Conservation (phyloP, 1,284 basidiomycete genomes). For the Malassezia sympodialis region DNA sequence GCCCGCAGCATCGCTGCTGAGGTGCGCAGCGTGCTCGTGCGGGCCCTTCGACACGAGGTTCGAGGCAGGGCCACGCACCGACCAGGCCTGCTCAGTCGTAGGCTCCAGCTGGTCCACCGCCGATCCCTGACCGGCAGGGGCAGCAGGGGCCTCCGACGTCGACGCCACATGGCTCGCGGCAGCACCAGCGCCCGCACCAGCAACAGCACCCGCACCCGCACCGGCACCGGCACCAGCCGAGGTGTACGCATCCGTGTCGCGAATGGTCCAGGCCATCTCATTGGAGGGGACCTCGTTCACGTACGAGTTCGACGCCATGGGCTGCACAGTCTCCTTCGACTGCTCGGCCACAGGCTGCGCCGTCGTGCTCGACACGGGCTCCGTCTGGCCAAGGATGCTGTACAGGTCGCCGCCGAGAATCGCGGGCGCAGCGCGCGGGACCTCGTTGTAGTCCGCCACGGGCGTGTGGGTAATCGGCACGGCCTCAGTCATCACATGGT, state of each 20-base stretch:
- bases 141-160: background rate
- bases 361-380: background rate
- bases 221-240: background rate
- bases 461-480: slow-evolving; percentile 15
- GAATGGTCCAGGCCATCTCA: background rate
- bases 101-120: background rate
- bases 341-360: background rate
- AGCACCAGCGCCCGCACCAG: too few species aligned
- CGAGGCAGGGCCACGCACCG: slow-evolving; percentile 31
- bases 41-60: background rate
- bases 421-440: slow-evolving; percentile 5
- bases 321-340: background rate
- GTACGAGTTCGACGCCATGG: too few species aligned
- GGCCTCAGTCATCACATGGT: slow-evolving; percentile 15
- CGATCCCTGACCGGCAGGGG: background rate
- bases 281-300: background rate
- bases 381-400: background rate
- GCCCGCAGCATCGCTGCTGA: background rate
- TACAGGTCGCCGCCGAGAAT: slow-evolving; percentile 10
- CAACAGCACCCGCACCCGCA: too few species aligned
- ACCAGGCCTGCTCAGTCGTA: slow-evolving; percentile 22
- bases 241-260: background rate
- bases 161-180: background rate
- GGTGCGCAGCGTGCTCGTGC: background rate
- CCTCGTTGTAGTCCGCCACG: slow-evolving; percentile 14